Evolutionary conservation across 495 filamentous ascomycete genomes (phyloP), one percentile per base, ranked within the genome.

Genomic region (Articulospora tetracladia): DNA sequence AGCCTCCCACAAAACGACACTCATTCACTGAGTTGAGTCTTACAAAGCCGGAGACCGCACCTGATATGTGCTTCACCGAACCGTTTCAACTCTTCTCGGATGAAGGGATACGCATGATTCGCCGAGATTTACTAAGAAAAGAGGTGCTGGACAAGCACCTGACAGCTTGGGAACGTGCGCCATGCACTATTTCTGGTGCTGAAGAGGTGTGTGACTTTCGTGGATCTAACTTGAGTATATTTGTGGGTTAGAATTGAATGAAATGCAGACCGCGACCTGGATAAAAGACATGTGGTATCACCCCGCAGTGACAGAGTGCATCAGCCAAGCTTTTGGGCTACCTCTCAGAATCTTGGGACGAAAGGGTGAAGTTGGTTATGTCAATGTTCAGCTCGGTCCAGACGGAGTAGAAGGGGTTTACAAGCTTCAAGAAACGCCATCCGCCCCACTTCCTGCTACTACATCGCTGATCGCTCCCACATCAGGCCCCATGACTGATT

Each of bases 21-120:
- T 41, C 52, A 8, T 57, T 62, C 44, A 52, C 53, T 8, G 44
- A 41, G 17, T 25, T 62, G 2, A 41, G 26, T 27, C 32, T 62
- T 11, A n/a, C 52, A 7, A 58, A 32, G 27, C 51, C 54, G 8
- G 19, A 26, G 8, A 62, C 1, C 3, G 32, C 44, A 19, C 34
- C 51, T 3, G 50, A 54, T 15, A 60, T 60, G 46, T 59, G 57
- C 39, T 59, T 53, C 25, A 46, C 58, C 1, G 50, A 60, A 23
- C 58, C 58, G 1, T 60, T 55, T 39, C 50, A 54, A n/a, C 49
- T 60, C 27, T 60, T 60, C 32, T 44, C 57, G 13, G 48, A 53
- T 2, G 49, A 53, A 44, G 57, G 57, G 15, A 20, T 60, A n/a
- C 27, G 57, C 19, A 53, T 53, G 48, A 53, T 60, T 15, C 26